Evolutionary conservation across 192 early-diverging fungal species (phyloP), one percentile per base, ranked within the genome.

Genomic region (Coemansia sp.): DNA sequence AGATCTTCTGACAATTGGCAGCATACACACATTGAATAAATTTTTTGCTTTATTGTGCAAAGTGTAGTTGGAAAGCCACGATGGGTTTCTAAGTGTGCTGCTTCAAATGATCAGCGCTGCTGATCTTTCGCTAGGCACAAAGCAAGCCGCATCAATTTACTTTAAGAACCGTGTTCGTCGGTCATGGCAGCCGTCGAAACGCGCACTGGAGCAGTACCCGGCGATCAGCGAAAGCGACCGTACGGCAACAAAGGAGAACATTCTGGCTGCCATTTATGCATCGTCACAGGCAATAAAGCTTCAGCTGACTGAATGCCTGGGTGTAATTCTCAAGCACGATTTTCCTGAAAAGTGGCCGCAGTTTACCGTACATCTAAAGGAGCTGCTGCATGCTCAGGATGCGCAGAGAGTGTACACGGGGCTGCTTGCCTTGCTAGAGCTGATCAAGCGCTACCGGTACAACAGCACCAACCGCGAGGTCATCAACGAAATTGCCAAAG

Each of bases 141-240:
- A 68, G 55, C 71, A 79, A 54, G 64, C 66, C 9, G 79, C 63
- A 40, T 68, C 91, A 9, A 89, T 96, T 60, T 93, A 90, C 82
- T 92, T 96, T 71, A 96, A 96, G 63, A 96, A 96, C 76, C 78
- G 87, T 7, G 65, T 93, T 32, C 69, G 72, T 26, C 82, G 81
- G 52, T 82, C 83, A 14, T 95, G 93, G 93, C 73, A 43, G 32
- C 56, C 43, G 56, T 69, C 38, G 14, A 41, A 31, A 36, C 72
- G 44, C 42, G 60, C 52, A 46, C 62, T 53, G 59, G 66, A 69
- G 54, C 58, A 62, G 65, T 36, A 69, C 20, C 62, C 52, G 49
- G 66, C 67, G 12, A 87, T 89, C 55, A 75, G 69, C 30, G 88
- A 88, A 15, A 80, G 58, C 41, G 94, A 97, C 69, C 85, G 84